A percentile compares a stretch with the other conserved stretches of the same genome.
These are phyloP conservation scores for Penicillium robsamsonii DNA, from an alignment of 495 filamentous ascomycete genomes.

Conservation along the genomic window DNA sequence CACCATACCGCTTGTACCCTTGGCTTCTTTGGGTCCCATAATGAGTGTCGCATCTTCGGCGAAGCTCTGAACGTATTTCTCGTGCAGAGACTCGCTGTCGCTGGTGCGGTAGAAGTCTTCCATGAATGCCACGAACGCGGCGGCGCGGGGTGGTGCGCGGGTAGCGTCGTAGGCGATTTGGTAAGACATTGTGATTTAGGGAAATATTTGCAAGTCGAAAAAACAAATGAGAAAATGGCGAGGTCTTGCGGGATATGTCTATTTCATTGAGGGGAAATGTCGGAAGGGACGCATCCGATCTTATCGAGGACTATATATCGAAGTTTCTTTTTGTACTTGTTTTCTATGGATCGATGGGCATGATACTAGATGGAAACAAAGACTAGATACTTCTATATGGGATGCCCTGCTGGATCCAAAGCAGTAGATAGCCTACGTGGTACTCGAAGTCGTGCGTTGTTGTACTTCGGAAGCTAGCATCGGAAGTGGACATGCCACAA, in stretches of 20 bases:
- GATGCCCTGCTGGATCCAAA: neutral
- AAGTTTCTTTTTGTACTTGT: neutral
- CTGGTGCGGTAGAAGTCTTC: constrained; percentile 57
- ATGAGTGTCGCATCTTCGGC: constrained; percentile 55
- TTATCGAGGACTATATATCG: constrained; percentile 12
- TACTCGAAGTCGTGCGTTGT: neutral
- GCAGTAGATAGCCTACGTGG: neutral
- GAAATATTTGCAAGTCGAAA: neutral
- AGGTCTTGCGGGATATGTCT: constrained; percentile 8
- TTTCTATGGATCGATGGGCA: neutral
- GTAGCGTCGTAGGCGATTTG: constrained; percentile 33
- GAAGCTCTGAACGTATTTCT: constrained; percentile 54
- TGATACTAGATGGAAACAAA: neutral
- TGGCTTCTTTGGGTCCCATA: constrained; percentile 52
- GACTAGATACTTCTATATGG: neutral
- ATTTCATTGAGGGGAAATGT: constrained; percentile 18
- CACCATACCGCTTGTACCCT: constrained; percentile 49
- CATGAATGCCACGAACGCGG: constrained; percentile 48
- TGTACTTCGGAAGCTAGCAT: neutral
- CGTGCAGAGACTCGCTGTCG: constrained; percentile 55
- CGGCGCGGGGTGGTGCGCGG: constrained; percentile 30
- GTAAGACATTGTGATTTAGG: constrained; percentile 38
- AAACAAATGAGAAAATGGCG: neutral
- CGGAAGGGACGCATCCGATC: constrained; percentile 26
- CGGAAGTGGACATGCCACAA: neutral